These are phyloP conservation scores for Starmera dryadoides DNA, from an alignment of 805 yeast species.

Conservation along the genomic window DNA sequence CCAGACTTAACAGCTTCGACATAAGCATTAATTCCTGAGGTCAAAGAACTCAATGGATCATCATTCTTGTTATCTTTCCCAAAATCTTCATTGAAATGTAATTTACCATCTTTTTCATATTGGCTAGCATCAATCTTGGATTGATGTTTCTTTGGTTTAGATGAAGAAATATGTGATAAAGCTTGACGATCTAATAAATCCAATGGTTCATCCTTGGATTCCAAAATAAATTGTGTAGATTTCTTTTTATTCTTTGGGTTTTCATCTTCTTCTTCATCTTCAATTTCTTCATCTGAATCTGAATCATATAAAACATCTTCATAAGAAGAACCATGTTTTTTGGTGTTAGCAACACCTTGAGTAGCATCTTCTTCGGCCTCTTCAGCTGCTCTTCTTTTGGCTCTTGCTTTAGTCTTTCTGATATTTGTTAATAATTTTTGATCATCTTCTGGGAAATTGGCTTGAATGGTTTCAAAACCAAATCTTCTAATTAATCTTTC, in stretches of 20 bases:
- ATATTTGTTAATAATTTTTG: conserved; percentile 76
- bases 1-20: conserved; percentile 90
- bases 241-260: conserved; percentile 20
- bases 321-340: conserved; percentile 70
- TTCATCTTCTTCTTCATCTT: conserved; percentile 38
- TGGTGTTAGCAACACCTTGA: conserved; percentile 19
- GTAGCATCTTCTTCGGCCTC: conserved; percentile 26
- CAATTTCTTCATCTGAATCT: conserved; percentile 52
- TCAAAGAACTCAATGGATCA: conserved; percentile 39
- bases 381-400: conserved; percentile 60
- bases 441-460: conserved; percentile 86
- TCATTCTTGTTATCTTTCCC: conserved; percentile 26
- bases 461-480: conserved; percentile 81
- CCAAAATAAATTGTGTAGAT: conserved; percentile 64
- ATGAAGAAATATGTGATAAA: conserved; percentile 80
- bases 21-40: conserved; percentile 79
- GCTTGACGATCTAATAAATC: conserved; percentile 84
- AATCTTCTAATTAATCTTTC: conserved; percentile 88
- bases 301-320: conserved; percentile 87
- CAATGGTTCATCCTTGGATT: conserved; percentile 71
- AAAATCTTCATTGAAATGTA: conserved; percentile 49
- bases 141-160: conserved; percentile 59
- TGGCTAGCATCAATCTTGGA: conserved; percentile 31
- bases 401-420: conserved; percentile 78
- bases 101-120: conserved; percentile 47